Evolutionary conservation across 2,329 filamentous ascomycete species (phyloP).

Genomic region (Penicillium sp.): DNA sequence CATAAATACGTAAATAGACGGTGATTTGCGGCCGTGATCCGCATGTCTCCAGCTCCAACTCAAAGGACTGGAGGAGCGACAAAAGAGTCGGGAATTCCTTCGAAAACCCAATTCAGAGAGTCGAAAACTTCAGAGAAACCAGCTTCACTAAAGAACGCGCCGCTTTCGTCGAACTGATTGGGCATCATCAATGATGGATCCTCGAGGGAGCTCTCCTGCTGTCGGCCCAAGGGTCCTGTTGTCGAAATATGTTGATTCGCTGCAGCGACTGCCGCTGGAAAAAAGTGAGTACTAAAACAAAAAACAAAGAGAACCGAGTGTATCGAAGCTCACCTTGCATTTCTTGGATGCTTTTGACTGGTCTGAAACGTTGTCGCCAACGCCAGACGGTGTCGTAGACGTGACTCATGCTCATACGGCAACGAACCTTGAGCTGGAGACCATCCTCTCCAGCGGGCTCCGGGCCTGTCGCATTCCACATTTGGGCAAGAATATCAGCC

Average conservation of each 20-base stretch:
- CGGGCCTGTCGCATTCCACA: conserved; percentile 55
- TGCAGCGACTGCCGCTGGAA: conserved; percentile 20
- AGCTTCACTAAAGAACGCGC: conserved; percentile 39
- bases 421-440: conserved; percentile 61
- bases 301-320: conserved; percentile 7
- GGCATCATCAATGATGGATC: conserved; percentile 33
- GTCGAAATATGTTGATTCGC: conserved; percentile 39
- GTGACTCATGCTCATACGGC: conserved; percentile 64
- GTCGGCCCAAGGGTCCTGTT: conserved; percentile 26
- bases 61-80: conserved; percentile 37
- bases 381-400: conserved; percentile 66
- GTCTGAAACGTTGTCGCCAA: conserved; percentile 64
- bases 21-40: not conserved
- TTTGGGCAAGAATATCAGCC: conserved; percentile 62
- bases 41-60: not conserved
- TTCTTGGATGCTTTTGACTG: conserved; percentile 58
- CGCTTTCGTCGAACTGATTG: conserved; percentile 36
- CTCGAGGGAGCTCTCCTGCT: conserved; percentile 31
- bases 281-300: conserved; percentile 21
- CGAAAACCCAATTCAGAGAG: conserved; percentile 87
- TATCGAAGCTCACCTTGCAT: conserved; percentile 60
- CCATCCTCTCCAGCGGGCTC: conserved; percentile 36
- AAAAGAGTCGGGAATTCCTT: conserved; percentile 69
- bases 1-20: not conserved
- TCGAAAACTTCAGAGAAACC: conserved; percentile 76